Percentiles rank a stretch among this genome's conserved stretches.
Conservation (phyloP, 1,139 yeast species). For the Protomyces inundatus region DNA sequence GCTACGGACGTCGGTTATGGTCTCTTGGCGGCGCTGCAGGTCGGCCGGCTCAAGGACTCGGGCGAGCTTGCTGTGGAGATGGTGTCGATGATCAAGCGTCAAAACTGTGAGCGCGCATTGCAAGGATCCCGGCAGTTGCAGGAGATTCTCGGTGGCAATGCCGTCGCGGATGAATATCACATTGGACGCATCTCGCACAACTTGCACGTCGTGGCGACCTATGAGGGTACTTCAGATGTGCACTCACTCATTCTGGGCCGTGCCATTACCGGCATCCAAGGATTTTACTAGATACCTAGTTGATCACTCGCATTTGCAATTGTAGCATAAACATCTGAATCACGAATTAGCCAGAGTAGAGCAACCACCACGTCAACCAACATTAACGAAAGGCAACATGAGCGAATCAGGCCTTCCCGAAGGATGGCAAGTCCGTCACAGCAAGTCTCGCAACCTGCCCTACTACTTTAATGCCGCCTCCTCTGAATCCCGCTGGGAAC, state of each 20-base stretch:
- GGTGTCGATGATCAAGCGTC: conserved; percentile 45
- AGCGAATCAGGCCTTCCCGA: conserved; percentile 67
- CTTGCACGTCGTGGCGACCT: conserved; percentile 43
- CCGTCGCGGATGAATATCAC: conserved; percentile 45
- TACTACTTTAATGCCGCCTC: conserved; percentile 47
- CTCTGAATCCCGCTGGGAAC: conserved; percentile 75
- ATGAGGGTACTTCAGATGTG: conserved; percentile 47
- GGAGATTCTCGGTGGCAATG: conserved; percentile 48
- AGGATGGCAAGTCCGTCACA: conserved; percentile 76
- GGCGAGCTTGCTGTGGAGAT: conserved; percentile 43
- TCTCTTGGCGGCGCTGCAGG: conserved; percentile 43
- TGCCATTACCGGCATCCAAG: conserved; percentile 44
- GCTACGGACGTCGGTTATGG: conserved; percentile 44
- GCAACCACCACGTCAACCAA: neutral
- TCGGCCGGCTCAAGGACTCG: conserved; percentile 44
- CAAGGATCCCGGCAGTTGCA: conserved; percentile 40
- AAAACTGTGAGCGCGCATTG: conserved; percentile 45
- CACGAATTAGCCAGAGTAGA: neutral
- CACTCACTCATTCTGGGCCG: conserved; percentile 45
- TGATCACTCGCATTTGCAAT: neutral
- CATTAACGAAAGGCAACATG: conserved; percentile 31
- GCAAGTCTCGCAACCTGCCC: conserved; percentile 77
- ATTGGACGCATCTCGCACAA: conserved; percentile 45
- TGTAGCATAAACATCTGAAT: neutral
- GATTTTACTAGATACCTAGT: conserved; percentile 32